Conservation (phyloP, 164 flowering plant genomes). For the Liquidambar formosana region DNA sequence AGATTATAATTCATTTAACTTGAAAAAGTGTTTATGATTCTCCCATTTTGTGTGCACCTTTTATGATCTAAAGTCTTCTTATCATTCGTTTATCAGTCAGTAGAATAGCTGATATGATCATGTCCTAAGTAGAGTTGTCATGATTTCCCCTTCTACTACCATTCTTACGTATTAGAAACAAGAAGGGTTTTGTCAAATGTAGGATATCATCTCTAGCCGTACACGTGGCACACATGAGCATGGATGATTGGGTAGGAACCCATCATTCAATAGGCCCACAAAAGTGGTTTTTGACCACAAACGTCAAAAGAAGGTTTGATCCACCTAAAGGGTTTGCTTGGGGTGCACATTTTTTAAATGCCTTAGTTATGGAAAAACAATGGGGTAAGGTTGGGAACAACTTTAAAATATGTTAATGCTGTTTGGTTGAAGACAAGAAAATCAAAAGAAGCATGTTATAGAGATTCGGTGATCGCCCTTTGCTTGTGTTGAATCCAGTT, state of each 20-base stretch:
- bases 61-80: too few species aligned
- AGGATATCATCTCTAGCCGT: conserved; percentile 16
- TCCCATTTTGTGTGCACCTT: too few species aligned
- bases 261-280: conserved; percentile 19
- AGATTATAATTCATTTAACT: too few species aligned
- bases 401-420: background rate
- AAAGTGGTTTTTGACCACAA: conserved; percentile 12
- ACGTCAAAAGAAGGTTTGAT: too few species aligned
- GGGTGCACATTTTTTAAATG: background rate
- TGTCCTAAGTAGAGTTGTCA: too few species aligned
- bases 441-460: conserved; percentile 7
- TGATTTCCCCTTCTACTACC: too few species aligned
- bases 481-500: background rate
- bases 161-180: too few species aligned
- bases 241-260: conserved; percentile 19
- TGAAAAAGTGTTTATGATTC: too few species aligned
- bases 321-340: background rate
- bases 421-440: conserved; percentile 20
- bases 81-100: too few species aligned
- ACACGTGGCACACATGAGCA: conserved; percentile 36
- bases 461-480: background rate
- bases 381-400: background rate
- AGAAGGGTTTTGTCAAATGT: background rate
- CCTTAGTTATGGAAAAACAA: background rate
- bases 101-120: too few species aligned